Base-by-base conservation (phyloP, 2,329 filamentous ascomycete genomes). In the Xylariaceae sp. region DNA sequence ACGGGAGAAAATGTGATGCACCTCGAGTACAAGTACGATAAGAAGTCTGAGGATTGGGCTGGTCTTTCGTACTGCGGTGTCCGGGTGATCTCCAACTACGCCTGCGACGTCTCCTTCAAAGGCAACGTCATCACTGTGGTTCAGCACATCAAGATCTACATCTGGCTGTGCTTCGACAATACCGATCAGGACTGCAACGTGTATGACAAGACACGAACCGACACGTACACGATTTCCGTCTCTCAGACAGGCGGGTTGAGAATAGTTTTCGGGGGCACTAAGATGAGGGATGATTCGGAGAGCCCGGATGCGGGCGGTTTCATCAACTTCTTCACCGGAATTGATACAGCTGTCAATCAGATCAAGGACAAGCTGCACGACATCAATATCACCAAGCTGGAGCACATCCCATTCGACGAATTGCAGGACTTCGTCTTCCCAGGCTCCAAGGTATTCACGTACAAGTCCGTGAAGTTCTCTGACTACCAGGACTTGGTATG, bases 401-500 rank as follows among this genome's bases (percentile, higher is more conserved):
- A 18, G 2, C 35, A 53, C 5, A 42, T 53, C 6, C 34, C 37
- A 9, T 45, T 53, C 13, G 17, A 53, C 13, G 10, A 42, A 18
- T 18, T 53, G 17, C 8, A 53, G n/a, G n/a, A 44, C 15, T 53
- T 53, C 51, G 18, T 53, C 51, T 53, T 53, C 51, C 51, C 51
- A 23, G 51, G 51, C 5, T 42, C 37, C 10, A 53, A 53, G 42
- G 51, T 53, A 1, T 53, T 53, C 34, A 53, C 37, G 4, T 53
- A 53, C 18, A 53, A 45, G 37, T 44, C n/a, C n/a, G 51, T 30
- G 18, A n/a, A 30, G 7, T 53, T 53, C 15, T 53, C 51, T 6
- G 18, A 53, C 23, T 17, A 53, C n/a, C 56, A 58, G 45, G 56
- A 58, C 37, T 47, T 58, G 35, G 17, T 58, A n/a, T 54, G 56